These are phyloP conservation scores for Amylocystis lapponica DNA, from an alignment of 768 basidiomycete genomes.

Conservation along the genomic window DNA sequence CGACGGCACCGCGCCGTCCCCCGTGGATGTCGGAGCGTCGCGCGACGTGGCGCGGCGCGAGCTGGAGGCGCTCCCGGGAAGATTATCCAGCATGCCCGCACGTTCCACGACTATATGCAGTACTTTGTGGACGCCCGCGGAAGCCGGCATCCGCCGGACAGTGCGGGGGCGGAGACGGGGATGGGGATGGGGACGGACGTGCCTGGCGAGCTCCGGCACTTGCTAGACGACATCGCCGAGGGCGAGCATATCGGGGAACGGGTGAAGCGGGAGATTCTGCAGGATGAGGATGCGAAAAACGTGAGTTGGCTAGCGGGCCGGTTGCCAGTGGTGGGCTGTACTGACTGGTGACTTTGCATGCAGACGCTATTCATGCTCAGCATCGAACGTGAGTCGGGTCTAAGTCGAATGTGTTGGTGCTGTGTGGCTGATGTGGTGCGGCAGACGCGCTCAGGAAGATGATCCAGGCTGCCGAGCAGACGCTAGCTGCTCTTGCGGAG, in stretches of 20 bases:
- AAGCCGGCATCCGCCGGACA: slow-evolving; percentile 6
- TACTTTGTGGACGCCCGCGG: slow-evolving; percentile 23
- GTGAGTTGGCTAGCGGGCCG: slow-evolving; percentile 23
- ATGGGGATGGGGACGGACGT: slow-evolving; percentile 8
- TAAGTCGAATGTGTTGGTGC: too few species aligned
- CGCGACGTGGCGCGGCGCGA: slow-evolving; percentile 23
- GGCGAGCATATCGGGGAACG: slow-evolving; percentile 26
- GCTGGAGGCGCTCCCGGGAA: slow-evolving; percentile 35
- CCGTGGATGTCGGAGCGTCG: too few species aligned
- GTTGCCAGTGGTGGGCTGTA: not conserved
- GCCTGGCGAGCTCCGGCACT: slow-evolving; percentile 25
- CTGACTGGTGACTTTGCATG: not conserved
- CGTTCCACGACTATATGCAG: slow-evolving; percentile 37
- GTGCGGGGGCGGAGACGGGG: too few species aligned
- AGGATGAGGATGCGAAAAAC: slow-evolving; percentile 37
- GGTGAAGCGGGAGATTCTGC: slow-evolving; percentile 36
- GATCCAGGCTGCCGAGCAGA: slow-evolving; percentile 13
- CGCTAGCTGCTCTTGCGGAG: slow-evolving; percentile 12
- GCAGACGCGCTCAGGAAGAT: slow-evolving; percentile 13
- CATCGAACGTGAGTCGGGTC: slow-evolving; percentile 36
- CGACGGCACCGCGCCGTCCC: too few species aligned
- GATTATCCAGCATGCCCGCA: slow-evolving; percentile 31
- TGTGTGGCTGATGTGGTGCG: too few species aligned
- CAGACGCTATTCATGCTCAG: slow-evolving; percentile 40
- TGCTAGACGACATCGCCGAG: slow-evolving; percentile 39